Evolutionary conservation across 352 stramenopile genomes (phyloP).

Genomic region (Plasmopara viticola): DNA sequence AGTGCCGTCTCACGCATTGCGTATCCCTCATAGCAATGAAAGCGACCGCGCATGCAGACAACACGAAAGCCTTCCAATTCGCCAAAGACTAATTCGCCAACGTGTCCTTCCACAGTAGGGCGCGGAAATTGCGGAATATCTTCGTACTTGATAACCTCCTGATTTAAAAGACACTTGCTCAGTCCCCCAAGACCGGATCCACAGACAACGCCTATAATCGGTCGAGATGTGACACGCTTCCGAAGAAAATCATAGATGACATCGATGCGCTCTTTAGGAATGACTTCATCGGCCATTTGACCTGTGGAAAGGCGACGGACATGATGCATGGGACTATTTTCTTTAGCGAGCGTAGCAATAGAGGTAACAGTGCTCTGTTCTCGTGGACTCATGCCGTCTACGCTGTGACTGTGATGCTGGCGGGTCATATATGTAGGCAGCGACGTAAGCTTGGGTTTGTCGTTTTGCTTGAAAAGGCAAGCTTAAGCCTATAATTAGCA

Average conservation of each 20-base stretch:
- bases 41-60: constrained; percentile 93
- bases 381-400: constrained; percentile 28
- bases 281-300: constrained; percentile 54
- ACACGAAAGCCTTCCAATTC: constrained; percentile 74
- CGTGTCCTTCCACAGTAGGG: constrained; percentile 92
- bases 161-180: constrained; percentile 83
- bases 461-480: not conserved
- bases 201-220: constrained; percentile 88
- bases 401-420: constrained; percentile 41
- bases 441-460: not conserved
- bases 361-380: constrained; percentile 9
- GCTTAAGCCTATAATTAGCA: too few species aligned
- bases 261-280: constrained; percentile 70
- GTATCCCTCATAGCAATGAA: constrained; percentile 97
- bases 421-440: constrained; percentile 21
- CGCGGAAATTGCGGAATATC: constrained; percentile 92
- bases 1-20: constrained; percentile 91
- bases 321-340: constrained; percentile 12
- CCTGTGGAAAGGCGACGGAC: constrained; percentile 47
- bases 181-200: constrained; percentile 92
- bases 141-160: constrained; percentile 88
- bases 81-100: constrained; percentile 94
- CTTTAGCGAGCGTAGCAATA: constrained; percentile 8
- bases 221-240: constrained; percentile 35
- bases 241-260: constrained; percentile 72